Conservation (phyloP, 495 filamentous ascomycete genomes). For the Hamigera avellanea region DNA sequence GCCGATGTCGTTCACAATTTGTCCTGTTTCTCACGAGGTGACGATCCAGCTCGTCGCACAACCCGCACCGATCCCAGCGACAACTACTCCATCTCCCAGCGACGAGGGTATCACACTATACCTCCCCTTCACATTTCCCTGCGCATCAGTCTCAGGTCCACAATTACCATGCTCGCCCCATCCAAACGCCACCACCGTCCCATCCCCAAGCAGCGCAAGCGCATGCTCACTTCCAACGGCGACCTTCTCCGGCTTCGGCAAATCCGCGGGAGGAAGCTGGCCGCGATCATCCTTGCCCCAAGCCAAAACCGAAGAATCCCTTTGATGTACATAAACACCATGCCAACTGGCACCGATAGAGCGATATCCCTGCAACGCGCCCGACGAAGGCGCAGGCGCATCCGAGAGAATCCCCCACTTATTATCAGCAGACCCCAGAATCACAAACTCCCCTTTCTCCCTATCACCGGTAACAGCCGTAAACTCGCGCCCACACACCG, state of each 20-base stretch:
- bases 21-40: conserved; percentile 19
- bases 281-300: conserved; percentile 75
- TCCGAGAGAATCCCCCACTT: conserved; percentile 50
- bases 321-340: conserved; percentile 56
- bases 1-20: conserved; percentile 2
- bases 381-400: conserved; percentile 21
- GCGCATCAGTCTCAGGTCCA: conserved; percentile 49
- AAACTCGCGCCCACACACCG: conserved; percentile 72
- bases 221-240: conserved; percentile 84
- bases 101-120: conserved; percentile 50
- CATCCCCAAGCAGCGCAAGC: conserved; percentile 51
- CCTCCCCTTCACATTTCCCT: conserved; percentile 51
- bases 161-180: conserved; percentile 99
- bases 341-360: conserved; percentile 67
- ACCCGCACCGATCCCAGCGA: conserved; percentile 59
- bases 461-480: conserved; percentile 54
- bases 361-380: conserved; percentile 15
- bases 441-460: conserved; percentile 38
- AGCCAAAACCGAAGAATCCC: conserved; percentile 14
- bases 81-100: conserved; percentile 11
- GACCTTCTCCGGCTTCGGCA: conserved; percentile 42
- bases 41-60: conserved; percentile 83
- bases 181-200: conserved; percentile 64
- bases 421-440: conserved; percentile 50
- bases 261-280: conserved; percentile 52